These are phyloP conservation scores for Parafenestella ontariensis DNA, from an alignment of 2,329 filamentous ascomycete species.

Conservation along the genomic window DNA sequence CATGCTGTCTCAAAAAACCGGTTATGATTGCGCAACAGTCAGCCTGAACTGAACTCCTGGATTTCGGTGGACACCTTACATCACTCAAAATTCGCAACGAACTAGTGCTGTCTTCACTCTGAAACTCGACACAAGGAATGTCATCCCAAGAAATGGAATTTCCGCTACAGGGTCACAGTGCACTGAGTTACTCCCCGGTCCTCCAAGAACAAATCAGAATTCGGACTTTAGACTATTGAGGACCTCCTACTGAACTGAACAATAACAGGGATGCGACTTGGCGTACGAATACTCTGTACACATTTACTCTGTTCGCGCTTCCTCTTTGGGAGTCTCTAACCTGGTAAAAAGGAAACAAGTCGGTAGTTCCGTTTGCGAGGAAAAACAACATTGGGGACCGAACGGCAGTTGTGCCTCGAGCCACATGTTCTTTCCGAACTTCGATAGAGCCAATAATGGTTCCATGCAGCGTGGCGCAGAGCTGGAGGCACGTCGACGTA, in stretches of 20 bases:
- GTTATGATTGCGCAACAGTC: constrained; percentile 12
- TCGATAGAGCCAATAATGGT: constrained; percentile 14
- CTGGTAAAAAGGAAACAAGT: not conserved
- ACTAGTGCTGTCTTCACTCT: not conserved
- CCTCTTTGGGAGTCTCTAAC: not conserved
- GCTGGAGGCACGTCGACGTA: constrained; percentile 9
- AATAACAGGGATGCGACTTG: no score
- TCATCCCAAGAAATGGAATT: constrained; percentile 2
- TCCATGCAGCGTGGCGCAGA: constrained; percentile 18
- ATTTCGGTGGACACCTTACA: constrained; percentile 8
- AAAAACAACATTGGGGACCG: constrained; percentile 21
- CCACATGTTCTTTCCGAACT: constrained; percentile 19
- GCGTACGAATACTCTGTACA: no score
- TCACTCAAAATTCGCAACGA: not conserved
- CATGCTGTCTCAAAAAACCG: constrained; percentile 16
- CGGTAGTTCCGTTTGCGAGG: constrained; percentile 1
- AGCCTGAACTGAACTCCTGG: constrained; percentile 2
- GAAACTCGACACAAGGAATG: constrained; percentile 1
- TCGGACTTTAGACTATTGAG: no score
- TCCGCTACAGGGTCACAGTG: no score
- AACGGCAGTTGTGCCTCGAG: constrained; percentile 17
- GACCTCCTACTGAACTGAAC: no score
- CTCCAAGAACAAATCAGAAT: no score
- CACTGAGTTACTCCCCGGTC: no score
- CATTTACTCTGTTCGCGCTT: constrained; percentile 7